Evolutionary conservation across 805 yeast genomes (phyloP).

Genomic region (Starmera pachycereana): DNA sequence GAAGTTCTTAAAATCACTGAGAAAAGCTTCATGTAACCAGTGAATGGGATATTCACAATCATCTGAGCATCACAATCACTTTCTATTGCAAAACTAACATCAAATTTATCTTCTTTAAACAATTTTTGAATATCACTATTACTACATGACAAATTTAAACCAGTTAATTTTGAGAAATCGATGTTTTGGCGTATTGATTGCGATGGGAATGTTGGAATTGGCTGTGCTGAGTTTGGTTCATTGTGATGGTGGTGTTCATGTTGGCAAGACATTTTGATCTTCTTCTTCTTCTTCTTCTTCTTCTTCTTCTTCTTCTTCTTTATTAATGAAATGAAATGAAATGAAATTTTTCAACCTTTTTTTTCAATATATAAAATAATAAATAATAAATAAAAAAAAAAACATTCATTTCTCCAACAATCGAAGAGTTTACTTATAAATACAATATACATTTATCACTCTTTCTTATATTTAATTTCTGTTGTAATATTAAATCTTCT

Average conservation of each 20-base stretch:
- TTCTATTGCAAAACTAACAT: constrained; percentile 35
- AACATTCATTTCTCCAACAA: no score
- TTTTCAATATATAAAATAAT: no score
- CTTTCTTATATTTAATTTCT: no score
- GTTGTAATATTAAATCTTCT: no score
- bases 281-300: no score
- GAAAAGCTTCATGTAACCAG: constrained; percentile 61
- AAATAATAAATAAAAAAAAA: no score
- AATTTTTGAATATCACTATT: constrained; percentile 32
- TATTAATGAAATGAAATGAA: no score
- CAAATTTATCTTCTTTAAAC: constrained; percentile 46
- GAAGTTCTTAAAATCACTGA: constrained; percentile 63
- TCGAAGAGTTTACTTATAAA: no score
- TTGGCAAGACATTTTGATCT: constrained; percentile 3
- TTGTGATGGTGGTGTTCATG: constrained; percentile 26
- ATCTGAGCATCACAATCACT: constrained; percentile 80
- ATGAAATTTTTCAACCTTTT: no score
- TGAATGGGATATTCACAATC: constrained; percentile 70
- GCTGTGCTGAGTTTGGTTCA: constrained; percentile 32
- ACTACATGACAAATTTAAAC: constrained; percentile 49
- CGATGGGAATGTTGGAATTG: constrained; percentile 58
- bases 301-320: no score
- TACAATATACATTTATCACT: no score
- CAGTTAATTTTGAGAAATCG: constrained; percentile 47
- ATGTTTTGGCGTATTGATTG: constrained; percentile 60